Evolutionary conservation across 345 rosid genomes (phyloP).

Genomic region (Euphorbia tirucalli): DNA sequence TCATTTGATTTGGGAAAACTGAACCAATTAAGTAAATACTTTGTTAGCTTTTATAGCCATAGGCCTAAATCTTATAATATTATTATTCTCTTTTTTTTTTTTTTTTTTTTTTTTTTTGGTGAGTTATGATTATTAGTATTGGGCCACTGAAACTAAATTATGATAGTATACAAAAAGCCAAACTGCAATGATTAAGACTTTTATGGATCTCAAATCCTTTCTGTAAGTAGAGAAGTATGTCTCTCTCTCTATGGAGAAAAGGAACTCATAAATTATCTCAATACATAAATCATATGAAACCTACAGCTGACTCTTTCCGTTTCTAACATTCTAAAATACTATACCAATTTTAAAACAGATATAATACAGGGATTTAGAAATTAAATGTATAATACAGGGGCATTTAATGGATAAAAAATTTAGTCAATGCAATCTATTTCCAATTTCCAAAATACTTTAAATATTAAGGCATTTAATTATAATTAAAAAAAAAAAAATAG

Average conservation of each 20-base stretch:
- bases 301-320: constrained; percentile 18
- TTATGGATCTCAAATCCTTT: not conserved
- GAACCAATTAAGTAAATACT: no score
- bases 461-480: not conserved
- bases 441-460: not conserved
- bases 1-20: no score
- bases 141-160: no score
- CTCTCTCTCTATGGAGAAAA: not conserved
- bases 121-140: no score
- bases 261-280: not conserved
- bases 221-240: not conserved
- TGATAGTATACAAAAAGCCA: not conserved
- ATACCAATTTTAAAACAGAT: not conserved
- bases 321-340: constrained; percentile 19
- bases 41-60: no score
- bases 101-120: no score
- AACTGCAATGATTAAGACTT: not conserved
- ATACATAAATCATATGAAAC: not conserved
- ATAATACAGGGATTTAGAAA: not conserved
- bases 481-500: not conserved
- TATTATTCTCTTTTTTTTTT: no score
- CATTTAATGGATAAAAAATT: no score
- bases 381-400: no score
- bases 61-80: no score
- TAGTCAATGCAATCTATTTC: no score